Evolutionary conservation across 2,329 filamentous ascomycete species (phyloP), one percentile per base, ranked within the genome.

Genomic region (Aspergillus sp.): DNA sequence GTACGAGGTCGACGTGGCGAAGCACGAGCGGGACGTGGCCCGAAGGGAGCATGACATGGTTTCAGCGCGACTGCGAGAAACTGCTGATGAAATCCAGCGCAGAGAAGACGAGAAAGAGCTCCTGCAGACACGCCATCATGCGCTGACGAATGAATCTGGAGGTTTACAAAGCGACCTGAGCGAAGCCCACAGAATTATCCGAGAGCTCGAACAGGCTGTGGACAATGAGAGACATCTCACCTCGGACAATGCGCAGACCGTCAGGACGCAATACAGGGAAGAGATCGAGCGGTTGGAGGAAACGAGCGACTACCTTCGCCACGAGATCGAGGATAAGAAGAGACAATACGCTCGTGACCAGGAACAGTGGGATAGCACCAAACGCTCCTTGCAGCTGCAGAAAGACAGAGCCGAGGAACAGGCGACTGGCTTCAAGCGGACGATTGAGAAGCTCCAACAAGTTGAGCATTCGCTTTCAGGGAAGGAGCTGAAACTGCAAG

Each of bases 311-410:
- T 66, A 70, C 33, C 63, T 82, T 4, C 75, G 79, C 37, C 71
- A 75, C 13, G 73, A 80, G 41, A 68, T 82, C 19, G 72, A 76
- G 43, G 76, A 82, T 44, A 82, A 78, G 43, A 77, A 84, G 45
- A 79, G 78, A 29, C 66, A 80, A 24, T 79, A 80, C 58, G 77
- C 79, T 37, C 74, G 80, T 36, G 78, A 84, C 47, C 75, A 72
- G 53, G 80, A 85, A 41, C 76, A 78, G 46, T 86, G 81, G 80
- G 77, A 82, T 33, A 73, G 71, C 5, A 74, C 80, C 48, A 78
- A 70, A 47, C 72, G 75, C 20, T 72, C 70, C 25, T 61, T 86
- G 1, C 73, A 82, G 46, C 68, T 76, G 1, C 77, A 84, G 45
- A 75, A 74, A 33, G 69, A 77, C 30, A 71, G 72, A 35, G 76